Evolutionary conservation across 2,329 filamentous ascomycete genomes (phyloP).

Genomic region (Botryotinia narcissicola): DNA sequence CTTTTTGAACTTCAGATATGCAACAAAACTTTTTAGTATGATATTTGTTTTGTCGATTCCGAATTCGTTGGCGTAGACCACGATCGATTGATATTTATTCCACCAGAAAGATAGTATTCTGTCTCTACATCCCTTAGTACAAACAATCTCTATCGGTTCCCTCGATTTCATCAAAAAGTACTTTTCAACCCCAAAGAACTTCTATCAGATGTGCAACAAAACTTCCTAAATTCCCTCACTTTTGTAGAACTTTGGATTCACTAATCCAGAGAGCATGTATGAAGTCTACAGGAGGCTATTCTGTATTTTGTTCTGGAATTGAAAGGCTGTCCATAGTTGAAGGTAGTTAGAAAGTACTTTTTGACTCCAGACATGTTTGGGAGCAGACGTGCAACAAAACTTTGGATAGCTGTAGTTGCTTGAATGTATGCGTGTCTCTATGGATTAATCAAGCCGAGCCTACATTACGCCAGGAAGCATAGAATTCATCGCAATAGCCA

Average conservation of each 20-base stretch:
- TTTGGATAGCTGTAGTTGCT: background rate
- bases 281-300: too few species aligned
- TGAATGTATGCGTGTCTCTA: fast-evolving
- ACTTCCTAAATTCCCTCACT: background rate
- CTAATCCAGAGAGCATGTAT: fast-evolving
- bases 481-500: background rate
- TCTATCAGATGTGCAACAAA: background rate
- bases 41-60: too few species aligned
- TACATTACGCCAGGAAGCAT: too few species aligned
- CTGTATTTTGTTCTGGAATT: too few species aligned
- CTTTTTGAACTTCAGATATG: too few species aligned
- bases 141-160: too few species aligned
- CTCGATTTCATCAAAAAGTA: too few species aligned
- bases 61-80: too few species aligned
- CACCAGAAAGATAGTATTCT: background rate
- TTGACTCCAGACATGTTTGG: fast-evolving
- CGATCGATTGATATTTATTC: too few species aligned
- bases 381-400: background rate
- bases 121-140: too few species aligned
- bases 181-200: background rate
- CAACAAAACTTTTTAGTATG: background rate
- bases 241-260: background rate
- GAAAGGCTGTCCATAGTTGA: background rate
- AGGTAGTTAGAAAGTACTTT: background rate
- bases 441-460: too few species aligned